phyloP scores from a whole-genome alignment of 2,329 filamentous ascomycete genomes.

The Aspergillus amoenus region DNA sequence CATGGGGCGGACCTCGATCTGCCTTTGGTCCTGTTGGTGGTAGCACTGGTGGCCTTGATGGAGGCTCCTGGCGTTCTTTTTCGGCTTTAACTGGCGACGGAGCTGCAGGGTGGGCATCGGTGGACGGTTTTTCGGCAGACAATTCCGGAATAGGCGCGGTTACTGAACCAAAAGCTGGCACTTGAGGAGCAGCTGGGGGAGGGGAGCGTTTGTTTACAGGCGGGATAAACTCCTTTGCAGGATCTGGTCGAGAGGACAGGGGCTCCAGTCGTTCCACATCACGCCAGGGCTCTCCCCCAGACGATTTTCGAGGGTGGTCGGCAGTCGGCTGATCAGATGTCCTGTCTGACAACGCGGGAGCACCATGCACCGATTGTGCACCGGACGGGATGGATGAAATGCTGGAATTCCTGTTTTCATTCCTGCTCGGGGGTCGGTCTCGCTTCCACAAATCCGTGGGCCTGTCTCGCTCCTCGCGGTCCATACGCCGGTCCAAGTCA shows the following conservation, averaged over 20 bases:
- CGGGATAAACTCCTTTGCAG: constrained; percentile 25
- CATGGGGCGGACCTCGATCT: constrained; percentile 29
- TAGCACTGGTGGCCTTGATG: constrained; percentile 27
- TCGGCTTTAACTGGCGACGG: constrained; percentile 16
- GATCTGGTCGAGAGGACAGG: constrained; percentile 26
- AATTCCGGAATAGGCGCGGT: constrained; percentile 26
- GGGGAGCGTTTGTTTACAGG: constrained; percentile 32
- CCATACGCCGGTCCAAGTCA: constrained; percentile 32
- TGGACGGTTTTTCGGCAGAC: constrained; percentile 21
- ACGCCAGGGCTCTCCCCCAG: constrained; percentile 29
- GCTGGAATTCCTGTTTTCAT: constrained; percentile 29
- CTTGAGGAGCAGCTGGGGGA: constrained; percentile 42
- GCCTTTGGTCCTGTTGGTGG: constrained; percentile 48
- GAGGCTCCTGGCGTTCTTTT: constrained; percentile 25
- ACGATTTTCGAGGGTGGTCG: constrained; percentile 28
- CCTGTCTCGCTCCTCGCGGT: constrained; percentile 33
- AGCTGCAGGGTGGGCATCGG: constrained; percentile 13
- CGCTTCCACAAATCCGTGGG: constrained; percentile 39
- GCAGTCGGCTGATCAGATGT: constrained; percentile 22
- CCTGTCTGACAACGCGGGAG: constrained; percentile 22
- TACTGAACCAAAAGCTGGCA: constrained; percentile 44
- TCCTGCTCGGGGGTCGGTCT: constrained; percentile 37
- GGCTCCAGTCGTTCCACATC: constrained; percentile 32
- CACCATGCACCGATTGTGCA: constrained; percentile 11
- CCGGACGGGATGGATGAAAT: constrained; percentile 22